A percentile compares a stretch with the other conserved stretches of the same genome.
Evolutionary conservation across 23 red algal genomes (phyloP).

Genomic region (Chondrus crispus): DNA sequence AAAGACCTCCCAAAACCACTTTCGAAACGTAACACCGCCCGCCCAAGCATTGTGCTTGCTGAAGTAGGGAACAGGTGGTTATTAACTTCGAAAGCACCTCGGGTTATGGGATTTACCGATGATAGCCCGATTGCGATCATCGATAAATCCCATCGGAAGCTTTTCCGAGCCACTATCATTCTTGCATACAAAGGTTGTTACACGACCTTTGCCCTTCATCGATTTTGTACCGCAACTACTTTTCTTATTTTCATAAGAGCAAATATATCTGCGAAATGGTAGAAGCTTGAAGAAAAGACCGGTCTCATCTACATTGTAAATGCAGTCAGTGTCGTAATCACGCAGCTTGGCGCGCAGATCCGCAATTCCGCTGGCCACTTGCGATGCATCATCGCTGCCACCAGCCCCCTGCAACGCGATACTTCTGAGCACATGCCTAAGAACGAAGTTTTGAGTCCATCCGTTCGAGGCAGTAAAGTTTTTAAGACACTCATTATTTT

Average conservation of each 20-base stretch:
- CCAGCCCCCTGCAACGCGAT: neutral
- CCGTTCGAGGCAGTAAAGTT: neutral
- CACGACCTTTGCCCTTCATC: slow-evolving; percentile 12
- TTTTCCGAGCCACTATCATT: too few species aligned
- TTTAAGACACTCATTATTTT: neutral
- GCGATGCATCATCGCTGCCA: neutral
- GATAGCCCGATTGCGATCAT: too few species aligned
- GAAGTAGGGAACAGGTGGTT: too few species aligned
- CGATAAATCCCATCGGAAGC: too few species aligned
- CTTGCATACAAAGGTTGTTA: neutral
- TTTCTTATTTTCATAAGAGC: neutral
- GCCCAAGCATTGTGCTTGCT: too few species aligned
- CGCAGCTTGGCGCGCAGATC: neutral
- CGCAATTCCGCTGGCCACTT: slow-evolving; percentile 4
- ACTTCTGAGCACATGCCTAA: neutral
- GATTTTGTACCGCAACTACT: neutral
- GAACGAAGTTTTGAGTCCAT: neutral
- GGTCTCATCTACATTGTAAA: slow-evolving; percentile 11
- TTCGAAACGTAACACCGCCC: too few species aligned
- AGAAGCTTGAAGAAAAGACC: slow-evolving; percentile 9
- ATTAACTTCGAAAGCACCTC: too few species aligned
- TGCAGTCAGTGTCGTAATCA: neutral
- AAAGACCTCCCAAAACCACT: too few species aligned
- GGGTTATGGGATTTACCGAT: too few species aligned
- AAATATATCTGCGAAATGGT: neutral